Evolutionary conservation across 2,329 filamentous ascomycete species (phyloP).

Genomic region (Arachnomyces sp.): DNA sequence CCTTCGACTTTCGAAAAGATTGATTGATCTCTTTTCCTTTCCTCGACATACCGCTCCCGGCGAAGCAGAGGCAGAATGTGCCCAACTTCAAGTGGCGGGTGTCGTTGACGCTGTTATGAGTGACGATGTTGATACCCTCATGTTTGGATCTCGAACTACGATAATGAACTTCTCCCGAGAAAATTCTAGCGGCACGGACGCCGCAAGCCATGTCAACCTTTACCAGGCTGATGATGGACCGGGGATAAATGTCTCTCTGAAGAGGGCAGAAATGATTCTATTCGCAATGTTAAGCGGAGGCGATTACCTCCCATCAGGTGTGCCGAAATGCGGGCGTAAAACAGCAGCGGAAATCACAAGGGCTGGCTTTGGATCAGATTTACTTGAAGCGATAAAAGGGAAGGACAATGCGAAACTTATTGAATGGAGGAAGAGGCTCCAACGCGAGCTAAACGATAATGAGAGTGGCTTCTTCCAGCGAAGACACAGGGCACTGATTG

Average conservation of each 20-base stretch:
- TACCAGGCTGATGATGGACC: conserved; percentile 59
- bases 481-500: conserved; percentile 62
- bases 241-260: conserved; percentile 41
- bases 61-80: conserved; percentile 94
- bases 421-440: conserved; percentile 63
- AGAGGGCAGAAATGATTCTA: conserved; percentile 82
- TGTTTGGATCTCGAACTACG: conserved; percentile 82
- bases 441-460: conserved; percentile 73
- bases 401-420: conserved; percentile 34
- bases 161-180: conserved; percentile 79
- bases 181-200: conserved; percentile 48
- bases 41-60: conserved; percentile 78
- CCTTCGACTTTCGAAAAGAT: conserved; percentile 68
- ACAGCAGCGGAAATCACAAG: conserved; percentile 81
- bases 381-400: conserved; percentile 55
- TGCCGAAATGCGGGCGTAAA: conserved; percentile 79
- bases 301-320: conserved; percentile 83
- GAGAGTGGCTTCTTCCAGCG: conserved; percentile 70
- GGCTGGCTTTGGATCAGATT: conserved; percentile 71
- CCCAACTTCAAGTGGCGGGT: conserved; percentile 69
- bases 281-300: conserved; percentile 92
- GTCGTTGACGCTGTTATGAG: conserved; percentile 89
- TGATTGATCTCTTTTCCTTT: conserved; percentile 80
- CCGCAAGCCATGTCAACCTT: conserved; percentile 76
- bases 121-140: conserved; percentile 93